Conservation (phyloP, 2,329 filamentous ascomycete genomes). For the Claviceps sorghi region DNA sequence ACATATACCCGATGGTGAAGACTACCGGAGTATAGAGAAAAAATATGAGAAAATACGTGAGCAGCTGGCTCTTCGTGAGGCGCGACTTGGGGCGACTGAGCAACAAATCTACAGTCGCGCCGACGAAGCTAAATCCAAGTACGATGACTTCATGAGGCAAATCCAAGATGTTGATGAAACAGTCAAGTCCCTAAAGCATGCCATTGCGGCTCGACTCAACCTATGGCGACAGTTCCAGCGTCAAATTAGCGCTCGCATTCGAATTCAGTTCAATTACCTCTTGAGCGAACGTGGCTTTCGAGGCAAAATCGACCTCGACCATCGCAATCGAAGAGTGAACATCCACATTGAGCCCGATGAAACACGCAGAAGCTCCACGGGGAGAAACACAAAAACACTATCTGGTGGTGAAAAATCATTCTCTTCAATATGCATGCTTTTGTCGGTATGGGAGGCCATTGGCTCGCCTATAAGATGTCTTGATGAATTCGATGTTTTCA, state of each 20-base stretch:
- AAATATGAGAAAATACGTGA: constrained; percentile 40
- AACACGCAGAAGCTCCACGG: constrained; percentile 53
- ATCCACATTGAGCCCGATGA: constrained; percentile 60
- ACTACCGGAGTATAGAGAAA: constrained; percentile 36
- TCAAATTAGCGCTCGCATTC: constrained; percentile 71
- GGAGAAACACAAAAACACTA: constrained; percentile 77
- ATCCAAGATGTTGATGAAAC: constrained; percentile 27
- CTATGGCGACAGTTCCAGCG: constrained; percentile 74
- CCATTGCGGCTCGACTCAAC: constrained; percentile 53
- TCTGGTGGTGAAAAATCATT: constrained; percentile 97
- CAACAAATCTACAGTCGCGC: constrained; percentile 45
- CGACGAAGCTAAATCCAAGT: constrained; percentile 24
- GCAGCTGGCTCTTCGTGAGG: constrained; percentile 43
- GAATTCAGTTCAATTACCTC: constrained; percentile 75
- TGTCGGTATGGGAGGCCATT: constrained; percentile 96
- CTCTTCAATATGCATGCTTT: constrained; percentile 82
- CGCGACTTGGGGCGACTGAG: constrained; percentile 46
- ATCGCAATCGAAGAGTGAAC: constrained; percentile 57
- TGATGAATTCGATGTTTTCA: constrained; percentile 98
- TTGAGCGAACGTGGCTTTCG: constrained; percentile 82
- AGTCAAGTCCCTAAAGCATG: constrained; percentile 33
- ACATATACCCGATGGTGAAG: constrained; percentile 50
- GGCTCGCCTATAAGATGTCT: constrained; percentile 86
- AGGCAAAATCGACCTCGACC: constrained; percentile 66
- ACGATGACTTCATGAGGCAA: constrained; percentile 27